Evolutionary conservation across 495 filamentous ascomycete species (phyloP).

Genomic region (Talaromyces ruber): DNA sequence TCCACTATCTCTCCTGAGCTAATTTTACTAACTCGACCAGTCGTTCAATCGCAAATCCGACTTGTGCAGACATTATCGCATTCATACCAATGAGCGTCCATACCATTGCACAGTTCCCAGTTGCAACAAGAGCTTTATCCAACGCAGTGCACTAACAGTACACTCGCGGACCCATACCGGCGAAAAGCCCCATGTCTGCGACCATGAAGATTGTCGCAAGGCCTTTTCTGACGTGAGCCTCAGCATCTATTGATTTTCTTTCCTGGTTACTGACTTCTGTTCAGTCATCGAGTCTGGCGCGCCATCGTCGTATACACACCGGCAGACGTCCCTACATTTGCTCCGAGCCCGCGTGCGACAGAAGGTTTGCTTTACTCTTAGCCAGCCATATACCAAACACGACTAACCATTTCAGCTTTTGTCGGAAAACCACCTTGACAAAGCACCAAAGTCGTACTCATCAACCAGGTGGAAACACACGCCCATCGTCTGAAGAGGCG

Average conservation of each 20-base stretch:
- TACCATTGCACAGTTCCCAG: constrained; percentile 61
- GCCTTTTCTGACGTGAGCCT: constrained; percentile 74
- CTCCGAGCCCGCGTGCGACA: constrained; percentile 65
- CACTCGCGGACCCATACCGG: constrained; percentile 83
- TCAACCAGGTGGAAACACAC: constrained; percentile 45
- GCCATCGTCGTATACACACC: constrained; percentile 81
- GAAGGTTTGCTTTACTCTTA: constrained; percentile 49
- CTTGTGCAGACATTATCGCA: constrained; percentile 78
- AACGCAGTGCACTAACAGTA: constrained; percentile 78
- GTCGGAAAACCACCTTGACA: constrained; percentile 80
- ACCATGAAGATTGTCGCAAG: constrained; percentile 72
- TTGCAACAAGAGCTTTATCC: constrained; percentile 86
- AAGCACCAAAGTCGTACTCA: constrained; percentile 71
- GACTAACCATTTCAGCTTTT: constrained; percentile 51
- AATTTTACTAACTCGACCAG: constrained; percentile 27
- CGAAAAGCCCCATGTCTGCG: constrained; percentile 82
- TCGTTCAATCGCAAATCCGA: constrained; percentile 93
- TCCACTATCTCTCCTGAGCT: neutral
- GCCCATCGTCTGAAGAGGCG: constrained; percentile 33
- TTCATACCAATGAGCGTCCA: constrained; percentile 84
- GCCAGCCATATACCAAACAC: constrained; percentile 8
- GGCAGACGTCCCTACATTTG: constrained; percentile 82
- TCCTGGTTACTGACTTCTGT: constrained; percentile 13
- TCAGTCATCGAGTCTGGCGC: constrained; percentile 79
- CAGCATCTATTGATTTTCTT: constrained; percentile 17